phyloP scores from a whole-genome alignment of 768 basidiomycete species.

The Tubosaeta sp. region DNA sequence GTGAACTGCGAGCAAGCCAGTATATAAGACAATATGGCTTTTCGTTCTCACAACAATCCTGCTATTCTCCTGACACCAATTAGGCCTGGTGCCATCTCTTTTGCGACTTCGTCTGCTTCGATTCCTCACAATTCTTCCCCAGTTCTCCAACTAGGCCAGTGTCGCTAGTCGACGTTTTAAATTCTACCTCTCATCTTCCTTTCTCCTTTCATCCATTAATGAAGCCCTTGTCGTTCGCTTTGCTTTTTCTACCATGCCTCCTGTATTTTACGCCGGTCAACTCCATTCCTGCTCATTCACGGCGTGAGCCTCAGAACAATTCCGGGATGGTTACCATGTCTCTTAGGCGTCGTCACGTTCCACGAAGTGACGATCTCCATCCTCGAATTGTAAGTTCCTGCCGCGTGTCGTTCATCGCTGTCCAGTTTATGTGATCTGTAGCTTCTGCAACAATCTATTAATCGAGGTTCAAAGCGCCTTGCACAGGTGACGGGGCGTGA shows the following conservation, averaged over 20 bases:
- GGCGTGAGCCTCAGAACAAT: constrained; percentile 11
- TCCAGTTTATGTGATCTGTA: constrained; percentile 22
- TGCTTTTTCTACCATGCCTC: constrained; percentile 52
- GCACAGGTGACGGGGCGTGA: constrained; percentile 65
- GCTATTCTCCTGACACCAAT: neutral
- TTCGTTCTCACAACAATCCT: neutral
- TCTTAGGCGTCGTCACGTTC: constrained; percentile 33
- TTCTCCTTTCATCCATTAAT: constrained; percentile 33
- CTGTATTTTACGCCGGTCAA: constrained; percentile 37
- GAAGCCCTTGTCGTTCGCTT: constrained; percentile 46
- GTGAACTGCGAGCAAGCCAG: neutral
- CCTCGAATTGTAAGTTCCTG: constrained; percentile 40
- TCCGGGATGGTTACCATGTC: constrained; percentile 40
- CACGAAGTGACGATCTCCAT: constrained; percentile 32
- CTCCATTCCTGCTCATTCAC: constrained; percentile 17
- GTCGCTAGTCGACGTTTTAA: constrained; percentile 14
- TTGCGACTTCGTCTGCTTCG: constrained; percentile 9
- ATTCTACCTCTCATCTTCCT: neutral
- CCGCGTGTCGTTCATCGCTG: neutral
- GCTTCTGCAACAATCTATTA: constrained; percentile 68
- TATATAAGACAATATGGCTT: constrained; percentile 7
- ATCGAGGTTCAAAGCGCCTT: constrained; percentile 57
- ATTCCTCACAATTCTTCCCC: neutral
- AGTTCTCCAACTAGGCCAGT: neutral
- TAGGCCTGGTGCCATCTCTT: constrained; percentile 21